Base-by-base conservation (phyloP, 1,284 basidiomycete genomes). In the Uromyces viciae-fabae region DNA sequence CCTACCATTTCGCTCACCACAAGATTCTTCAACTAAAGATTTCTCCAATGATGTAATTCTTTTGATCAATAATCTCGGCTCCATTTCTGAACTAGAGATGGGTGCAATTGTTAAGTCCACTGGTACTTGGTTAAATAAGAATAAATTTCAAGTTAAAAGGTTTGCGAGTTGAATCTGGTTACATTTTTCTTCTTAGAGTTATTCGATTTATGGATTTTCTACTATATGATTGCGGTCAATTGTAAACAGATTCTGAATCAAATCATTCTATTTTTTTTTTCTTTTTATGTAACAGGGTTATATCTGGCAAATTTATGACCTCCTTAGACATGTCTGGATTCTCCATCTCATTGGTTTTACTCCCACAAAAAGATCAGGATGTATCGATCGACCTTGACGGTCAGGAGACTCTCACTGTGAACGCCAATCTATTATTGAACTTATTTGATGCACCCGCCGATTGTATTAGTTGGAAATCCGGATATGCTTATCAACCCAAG, bases 261-360 rank as follows among this genome's bases (percentile, higher is more conserved):
- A 49, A n/a, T n/a, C 46, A 28, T 15, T 17, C 36, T 17, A 80
- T 38, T 17, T 46, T 69, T 5, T 9, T 69, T 40, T 17, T 43
- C 7, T 38, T 25, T 66, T 19, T 46, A 56, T n/a, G n/a, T n/a
- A 64, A 43, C 33, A 64, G 52, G 71, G 31, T 66, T 15, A 75
- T 49, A 33, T 69, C 69, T 66, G 66, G 69, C 72, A 76, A 75
- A 25, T 43, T 83, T 11, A 83, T 93, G 92, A 93, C 94, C 31
- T 95, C 93, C 77, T 89, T 98, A 82, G 94, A 94, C 87, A 94
- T 97, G 92, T 93, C 94, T 42, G 95, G 95, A 1, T 95, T 97
- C 87, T 95, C 93, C 5, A 87, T 98, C 82, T 94, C 95, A 0
- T 88, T 95, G 15, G 89, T 97, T 17, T 90, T 94, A 38, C 90